A percentile compares a stretch with the other conserved stretches of the same genome.
Conservation (phyloP, 345 rosid genomes). For the Gossypium sturtianum region DNA sequence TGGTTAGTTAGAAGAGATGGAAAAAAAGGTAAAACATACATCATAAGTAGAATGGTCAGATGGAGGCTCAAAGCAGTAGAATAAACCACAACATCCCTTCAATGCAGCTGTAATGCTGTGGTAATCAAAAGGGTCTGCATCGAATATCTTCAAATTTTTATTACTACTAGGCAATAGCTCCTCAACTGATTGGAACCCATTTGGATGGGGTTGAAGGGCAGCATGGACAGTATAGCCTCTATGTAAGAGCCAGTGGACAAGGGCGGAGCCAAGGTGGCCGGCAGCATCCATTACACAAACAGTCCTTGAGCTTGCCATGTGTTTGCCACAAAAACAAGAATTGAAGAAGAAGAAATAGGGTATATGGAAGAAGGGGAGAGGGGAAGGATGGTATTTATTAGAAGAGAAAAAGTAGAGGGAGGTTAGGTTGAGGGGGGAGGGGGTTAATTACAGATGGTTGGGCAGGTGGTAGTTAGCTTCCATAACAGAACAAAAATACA, state of each 20-base stretch:
- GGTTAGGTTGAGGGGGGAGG: background rate
- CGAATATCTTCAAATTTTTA: conserved; percentile 37
- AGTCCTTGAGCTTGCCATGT: conserved; percentile 27
- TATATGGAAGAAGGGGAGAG: background rate
- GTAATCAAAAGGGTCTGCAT: conserved; percentile 52
- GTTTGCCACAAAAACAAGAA: background rate
- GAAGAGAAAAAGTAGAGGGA: background rate
- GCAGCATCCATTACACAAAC: conserved; percentile 66
- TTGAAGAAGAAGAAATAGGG: background rate
- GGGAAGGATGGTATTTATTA: background rate
- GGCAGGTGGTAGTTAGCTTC: background rate
- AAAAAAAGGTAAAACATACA: conserved; percentile 19
- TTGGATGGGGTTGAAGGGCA: conserved; percentile 36
- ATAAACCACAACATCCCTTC: conserved; percentile 49
- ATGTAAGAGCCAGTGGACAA: conserved; percentile 35
- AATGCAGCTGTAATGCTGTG: conserved; percentile 47
- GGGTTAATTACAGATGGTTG: conserved; percentile 10
- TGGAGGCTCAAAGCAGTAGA: conserved; percentile 49
- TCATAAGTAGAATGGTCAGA: conserved; percentile 40
- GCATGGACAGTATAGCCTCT: conserved; percentile 59
- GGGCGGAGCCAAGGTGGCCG: conserved; percentile 37
- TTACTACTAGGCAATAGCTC: conserved; percentile 10
- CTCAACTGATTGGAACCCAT: conserved; percentile 17
- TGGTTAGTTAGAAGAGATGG: background rate
- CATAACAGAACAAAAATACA: background rate